Evolutionary conservation across 75 land plant species (phyloP), one percentile per base, ranked within the genome.

Genomic region (Cunninghamia lanceolata): DNA sequence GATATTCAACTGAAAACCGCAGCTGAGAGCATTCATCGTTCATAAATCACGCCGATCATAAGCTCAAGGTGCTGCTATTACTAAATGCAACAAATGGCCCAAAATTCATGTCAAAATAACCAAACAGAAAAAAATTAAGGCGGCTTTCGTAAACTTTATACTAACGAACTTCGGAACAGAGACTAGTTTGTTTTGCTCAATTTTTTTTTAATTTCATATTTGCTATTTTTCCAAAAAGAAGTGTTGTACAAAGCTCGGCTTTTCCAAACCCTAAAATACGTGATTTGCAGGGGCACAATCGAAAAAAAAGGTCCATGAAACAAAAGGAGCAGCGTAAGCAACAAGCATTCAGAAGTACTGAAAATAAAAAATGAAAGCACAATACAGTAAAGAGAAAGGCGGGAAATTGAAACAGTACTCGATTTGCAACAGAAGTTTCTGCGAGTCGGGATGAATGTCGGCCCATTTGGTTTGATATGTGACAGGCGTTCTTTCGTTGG

Each of bases 401-500:
- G 75, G 36, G 35, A 34, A 73, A 11, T 34, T 73, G 53, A 36
- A 76, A 50, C 82, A 92, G 63, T 86, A 98, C 99, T 98, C 99
- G 83, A 98, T 92, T 54, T 92, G 91, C 28, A 93, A 91, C 4
- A 98, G 92, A 36, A 94, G 32, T 38, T 95, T 95, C 91, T 96
- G 99, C 21, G 99, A 96, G 63, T 98, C 99, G 11, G 99, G 95
- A 71, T 96, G 99, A 53, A 98, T 94, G 88, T 98, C 99, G 13
- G 93, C 90, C 99, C 97, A 98, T 85, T 95, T 98, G 83, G 97
- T 95, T 47, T 94, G 89, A 82, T 95, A 96, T 47, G 89, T 90
- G 28, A 98, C 95, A 3, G 99, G 99, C 54, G 93, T 80, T 84
- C 90, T 93, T 8, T 96, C 97, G 2, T 86, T 94, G 1, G 95